These are phyloP conservation scores for Russula earlei DNA, from an alignment of 768 basidiomycete genomes.

Conservation along the genomic window DNA sequence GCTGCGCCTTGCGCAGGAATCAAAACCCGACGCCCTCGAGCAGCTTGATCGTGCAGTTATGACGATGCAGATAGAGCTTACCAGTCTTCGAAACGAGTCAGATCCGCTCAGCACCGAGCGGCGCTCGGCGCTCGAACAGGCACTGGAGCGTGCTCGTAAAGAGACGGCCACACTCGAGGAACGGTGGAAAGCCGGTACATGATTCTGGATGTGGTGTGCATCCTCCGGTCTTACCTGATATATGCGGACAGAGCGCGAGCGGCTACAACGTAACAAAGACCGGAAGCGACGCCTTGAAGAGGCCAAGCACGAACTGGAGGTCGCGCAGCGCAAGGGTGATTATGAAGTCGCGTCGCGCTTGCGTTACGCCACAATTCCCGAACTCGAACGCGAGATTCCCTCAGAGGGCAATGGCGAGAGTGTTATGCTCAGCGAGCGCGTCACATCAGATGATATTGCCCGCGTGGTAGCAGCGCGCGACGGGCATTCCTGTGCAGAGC, in stretches of 20 bases:
- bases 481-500: slow-evolving; percentile 86
- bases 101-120: slow-evolving; percentile 80
- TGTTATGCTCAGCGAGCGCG: slow-evolving; percentile 75
- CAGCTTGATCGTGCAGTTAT: slow-evolving; percentile 73
- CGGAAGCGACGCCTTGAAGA: slow-evolving; percentile 64
- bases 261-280: slow-evolving; percentile 56
- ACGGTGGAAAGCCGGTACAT: slow-evolving; percentile 66
- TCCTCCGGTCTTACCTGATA: not conserved
- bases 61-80: slow-evolving; percentile 82
- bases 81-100: slow-evolving; percentile 79
- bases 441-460: slow-evolving; percentile 84
- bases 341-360: slow-evolving; percentile 79
- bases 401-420: slow-evolving; percentile 37
- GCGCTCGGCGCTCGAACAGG: slow-evolving; percentile 52
- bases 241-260: slow-evolving; percentile 45
- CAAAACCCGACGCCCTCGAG: slow-evolving; percentile 80
- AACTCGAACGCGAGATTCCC: slow-evolving; percentile 64
- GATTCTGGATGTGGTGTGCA: not conserved
- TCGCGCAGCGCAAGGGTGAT: slow-evolving; percentile 82
- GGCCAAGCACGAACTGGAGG: slow-evolving; percentile 78
- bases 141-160: slow-evolving; percentile 49
- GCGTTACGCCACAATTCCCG: slow-evolving; percentile 78
- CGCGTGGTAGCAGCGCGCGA: slow-evolving; percentile 80
- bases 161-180: slow-evolving; percentile 52
- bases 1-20: slow-evolving; percentile 79